Conservation (phyloP, 192 early-diverging fungal genomes). For the Linnemannia exigua region DNA sequence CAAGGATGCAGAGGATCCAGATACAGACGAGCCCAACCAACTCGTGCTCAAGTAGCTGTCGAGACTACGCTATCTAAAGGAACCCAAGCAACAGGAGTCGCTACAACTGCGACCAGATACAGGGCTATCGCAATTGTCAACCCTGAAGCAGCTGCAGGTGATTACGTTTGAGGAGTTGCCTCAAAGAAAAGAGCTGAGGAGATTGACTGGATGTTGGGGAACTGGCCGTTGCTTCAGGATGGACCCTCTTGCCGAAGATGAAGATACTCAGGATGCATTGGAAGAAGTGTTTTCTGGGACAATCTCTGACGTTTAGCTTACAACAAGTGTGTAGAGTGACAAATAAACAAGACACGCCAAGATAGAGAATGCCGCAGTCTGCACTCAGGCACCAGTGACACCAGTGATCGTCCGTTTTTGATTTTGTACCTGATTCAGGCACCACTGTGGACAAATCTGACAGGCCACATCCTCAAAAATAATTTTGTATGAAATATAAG, state of each 20-base stretch:
- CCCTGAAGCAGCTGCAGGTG: neutral
- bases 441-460: no score
- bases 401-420: neutral
- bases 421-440: neutral
- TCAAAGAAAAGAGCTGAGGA: neutral
- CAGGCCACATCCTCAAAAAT: no score
- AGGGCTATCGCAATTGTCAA: neutral
- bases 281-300: neutral
- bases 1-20: neutral
- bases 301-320: neutral
- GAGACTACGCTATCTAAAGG: neutral
- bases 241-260: neutral
- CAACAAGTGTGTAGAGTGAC: neutral
- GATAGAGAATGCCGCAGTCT: no score
- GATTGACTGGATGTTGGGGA: neutral
- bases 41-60: neutral
- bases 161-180: neutral
- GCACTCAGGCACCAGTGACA: neutral
- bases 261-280: neutral
- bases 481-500: no score
- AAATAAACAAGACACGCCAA: no score
- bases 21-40: no score
- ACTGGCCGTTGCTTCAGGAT: neutral
- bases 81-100: neutral
- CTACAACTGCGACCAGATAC: neutral